These are phyloP conservation scores for Pinus albicaulis DNA, from an alignment of 75 land plant species.

Conservation along the genomic window DNA sequence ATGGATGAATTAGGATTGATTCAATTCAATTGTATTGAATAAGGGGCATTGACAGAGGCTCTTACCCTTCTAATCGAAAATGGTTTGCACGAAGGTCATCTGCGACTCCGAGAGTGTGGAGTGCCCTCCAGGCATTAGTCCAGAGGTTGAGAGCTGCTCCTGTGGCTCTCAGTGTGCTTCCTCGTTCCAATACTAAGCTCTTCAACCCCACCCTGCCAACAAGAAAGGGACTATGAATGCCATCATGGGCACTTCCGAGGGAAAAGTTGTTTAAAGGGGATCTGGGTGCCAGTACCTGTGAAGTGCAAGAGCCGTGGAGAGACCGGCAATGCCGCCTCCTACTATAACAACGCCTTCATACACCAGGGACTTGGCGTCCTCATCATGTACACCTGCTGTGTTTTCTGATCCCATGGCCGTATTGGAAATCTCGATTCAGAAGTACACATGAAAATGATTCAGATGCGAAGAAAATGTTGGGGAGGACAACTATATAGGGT, in stretches of 20 bases:
- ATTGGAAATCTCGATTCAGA: too few species aligned
- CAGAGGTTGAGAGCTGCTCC: constrained; percentile 41
- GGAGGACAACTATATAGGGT: too few species aligned
- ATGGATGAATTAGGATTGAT: neutral
- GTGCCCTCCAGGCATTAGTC: constrained; percentile 52
- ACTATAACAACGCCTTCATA: constrained; percentile 20
- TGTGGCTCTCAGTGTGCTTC: constrained; percentile 18
- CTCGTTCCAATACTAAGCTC: constrained; percentile 35
- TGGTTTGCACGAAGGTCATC: constrained; percentile 21
- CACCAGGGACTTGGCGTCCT: neutral
- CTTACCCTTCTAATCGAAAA: constrained; percentile 18
- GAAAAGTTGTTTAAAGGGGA: too few species aligned
- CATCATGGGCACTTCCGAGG: too few species aligned
- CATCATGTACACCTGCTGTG: neutral
- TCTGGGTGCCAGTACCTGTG: constrained; percentile 11
- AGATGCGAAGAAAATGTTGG: too few species aligned
- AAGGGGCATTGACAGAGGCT: neutral
- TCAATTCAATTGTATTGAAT: neutral
- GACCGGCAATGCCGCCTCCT: constrained; percentile 33
- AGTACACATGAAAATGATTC: too few species aligned
- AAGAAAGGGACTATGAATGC: too few species aligned
- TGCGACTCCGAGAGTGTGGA: constrained; percentile 45
- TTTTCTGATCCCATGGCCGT: neutral
- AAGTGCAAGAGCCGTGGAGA: constrained; percentile 33
- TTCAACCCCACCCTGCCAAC: constrained; percentile 34